Conservation (phyloP, 2,329 filamentous ascomycete genomes). For the Fusarium multiceps region DNA sequence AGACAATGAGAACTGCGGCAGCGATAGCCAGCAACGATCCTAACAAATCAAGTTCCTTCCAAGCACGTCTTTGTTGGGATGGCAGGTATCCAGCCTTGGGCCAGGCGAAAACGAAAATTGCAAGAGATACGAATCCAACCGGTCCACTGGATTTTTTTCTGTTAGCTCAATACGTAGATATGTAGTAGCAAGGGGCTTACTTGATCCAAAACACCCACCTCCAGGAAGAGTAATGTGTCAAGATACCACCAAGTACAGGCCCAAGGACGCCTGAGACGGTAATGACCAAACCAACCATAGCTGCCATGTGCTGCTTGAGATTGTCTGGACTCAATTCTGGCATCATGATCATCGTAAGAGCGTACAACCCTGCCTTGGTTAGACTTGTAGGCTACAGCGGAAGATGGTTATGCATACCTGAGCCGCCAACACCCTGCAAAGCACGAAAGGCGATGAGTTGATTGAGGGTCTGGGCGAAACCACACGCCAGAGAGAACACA, state of each 20-base stretch:
- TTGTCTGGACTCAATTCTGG: conserved; percentile 60
- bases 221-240: conserved; percentile 63
- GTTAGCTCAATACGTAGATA: conserved; percentile 3
- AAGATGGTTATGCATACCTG: conserved; percentile 49
- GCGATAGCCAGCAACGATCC: conserved; percentile 65
- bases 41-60: conserved; percentile 64
- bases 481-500: conserved; percentile 67
- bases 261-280: conserved; percentile 62
- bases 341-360: conserved; percentile 66
- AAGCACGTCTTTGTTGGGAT: conserved; percentile 53
- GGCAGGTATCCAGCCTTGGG: conserved; percentile 57
- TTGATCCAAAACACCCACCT: conserved; percentile 71
- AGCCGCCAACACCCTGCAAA: conserved; percentile 64
- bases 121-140: conserved; percentile 59
- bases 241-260: conserved; percentile 62
- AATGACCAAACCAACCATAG: conserved; percentile 61
- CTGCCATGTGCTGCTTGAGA: conserved; percentile 57
- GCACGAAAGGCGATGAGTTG: conserved; percentile 63
- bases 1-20: conserved; percentile 66
- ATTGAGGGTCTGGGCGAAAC: conserved; percentile 46
- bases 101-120: conserved; percentile 63
- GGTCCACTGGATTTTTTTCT: conserved; percentile 57
- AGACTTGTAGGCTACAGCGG: background rate
- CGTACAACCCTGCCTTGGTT: conserved; percentile 59
- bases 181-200: conserved; percentile 45